Base-by-base conservation (phyloP, 2,329 filamentous ascomycete species). In the Hortaea werneckii region DNA sequence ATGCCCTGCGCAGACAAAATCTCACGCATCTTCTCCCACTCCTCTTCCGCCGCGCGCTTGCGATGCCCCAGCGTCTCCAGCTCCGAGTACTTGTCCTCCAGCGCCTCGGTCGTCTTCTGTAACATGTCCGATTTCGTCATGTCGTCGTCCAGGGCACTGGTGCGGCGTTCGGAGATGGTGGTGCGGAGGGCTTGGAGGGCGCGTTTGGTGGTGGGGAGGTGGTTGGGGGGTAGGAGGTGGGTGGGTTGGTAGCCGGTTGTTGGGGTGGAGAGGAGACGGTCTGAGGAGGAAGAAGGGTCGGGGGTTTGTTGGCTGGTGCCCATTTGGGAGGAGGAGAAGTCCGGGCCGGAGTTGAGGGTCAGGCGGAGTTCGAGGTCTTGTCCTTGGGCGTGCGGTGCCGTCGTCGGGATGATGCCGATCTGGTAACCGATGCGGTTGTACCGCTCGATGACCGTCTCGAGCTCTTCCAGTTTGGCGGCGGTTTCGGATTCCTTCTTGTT, bases 371-470 rank as follows among this genome's bases (percentile, higher is more conserved):
- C 92, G 64, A 85, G 95, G 43, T 95, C 80, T 46, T 78, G 72
- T 28, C 87, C 88, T 55, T 88, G 32, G 2, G 20, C 86, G 37
- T 92, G 88, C 54, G 95, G 95, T 48, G 78, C 77, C 0, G 90
- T 89, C 1, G 85, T 85, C 0, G 82, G 70, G 0, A 92, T 92
- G 40, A 96, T 94, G 28, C 85, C 88, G 50, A 92, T 92, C 58
- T 95, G 86, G 66, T 98, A 98, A 10, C 87, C 90, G 29, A 95
- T 71, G 5, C 87, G 87, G 68, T 98, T 98, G 77, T 94, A 98
- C 44, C 79, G 80, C 63, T 95, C 87, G 28, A 95, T 85, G 46
- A 85, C 77, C 39, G 83, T 80, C 65, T 98, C 92, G n/a, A 98
- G 76, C 57, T 94, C 88, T 60, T 96, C 90, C 1, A 98, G 77